Evolutionary conservation across 495 filamentous ascomycete species (phyloP), one percentile per base, ranked within the genome.

Genomic region (Symbiotaphrina buchneri): DNA sequence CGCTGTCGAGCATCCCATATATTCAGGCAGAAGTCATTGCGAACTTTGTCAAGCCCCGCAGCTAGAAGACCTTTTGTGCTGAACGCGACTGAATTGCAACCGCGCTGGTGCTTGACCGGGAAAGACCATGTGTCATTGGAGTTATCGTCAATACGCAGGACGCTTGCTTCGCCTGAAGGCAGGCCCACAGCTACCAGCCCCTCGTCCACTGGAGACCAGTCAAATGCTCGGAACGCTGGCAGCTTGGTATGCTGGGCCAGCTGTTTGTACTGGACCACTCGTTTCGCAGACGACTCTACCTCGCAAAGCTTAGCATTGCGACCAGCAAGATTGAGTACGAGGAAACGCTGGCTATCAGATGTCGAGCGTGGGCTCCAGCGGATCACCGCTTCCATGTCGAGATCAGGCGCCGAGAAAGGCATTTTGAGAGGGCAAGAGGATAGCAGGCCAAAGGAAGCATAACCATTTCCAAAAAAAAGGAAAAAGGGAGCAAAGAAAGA

Each of bases 1-100:
- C 71, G 59, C 42, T 70, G 71, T 38, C 70, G 77, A 31, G 90
- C 61, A 49, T 97, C 90, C 72, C 85, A 97, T 18, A 95, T 73
- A 43, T 93, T 83, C 26, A 97, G 58, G 42, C 81, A 92, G 36
- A 74, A 74, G 49, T 95, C 87, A 48, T 84, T 92, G 3, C 90
- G 71, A 19, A 91, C 81, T 37, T 80, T 65, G 41, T 97, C 90
- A 24, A 95, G 57, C 10, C 81, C 87, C 10, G 82, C 77, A 11
- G 87, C 87, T 38, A 97, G 55, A 35, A 78, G 55, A 3, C 78
- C 74, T 21, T 66, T 61, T 16, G 65, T 68, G 46, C 71, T 91
- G 51, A 97, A 93, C 3, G 82, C 76, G 13, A 95, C 72, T 7
- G 82, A 75, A 47, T 95, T 93, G 46, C 83, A 92, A 37, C 76